phyloP scores from a whole-genome alignment of 495 filamentous ascomycete species.

The Saxophila tyrrhenica region DNA sequence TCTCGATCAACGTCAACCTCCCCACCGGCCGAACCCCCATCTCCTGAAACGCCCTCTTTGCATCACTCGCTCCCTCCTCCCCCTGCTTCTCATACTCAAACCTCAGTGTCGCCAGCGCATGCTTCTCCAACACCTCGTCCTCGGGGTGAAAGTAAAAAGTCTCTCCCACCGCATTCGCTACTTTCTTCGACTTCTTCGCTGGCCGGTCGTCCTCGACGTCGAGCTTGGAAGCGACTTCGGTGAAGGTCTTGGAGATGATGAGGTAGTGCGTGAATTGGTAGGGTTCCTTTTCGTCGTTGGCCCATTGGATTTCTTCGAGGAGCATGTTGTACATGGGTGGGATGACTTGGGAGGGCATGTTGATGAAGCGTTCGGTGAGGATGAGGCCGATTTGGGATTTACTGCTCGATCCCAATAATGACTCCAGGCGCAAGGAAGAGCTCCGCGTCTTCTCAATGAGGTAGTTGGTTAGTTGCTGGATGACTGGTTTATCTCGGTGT shows the following conservation, averaged over 20 bases:
- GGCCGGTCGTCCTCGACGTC: conserved; percentile 53
- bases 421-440: conserved; percentile 42
- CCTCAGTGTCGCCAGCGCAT: conserved; percentile 52
- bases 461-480: conserved; percentile 61
- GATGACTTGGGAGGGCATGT: conserved; percentile 82
- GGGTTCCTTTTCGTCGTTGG: conserved; percentile 80
- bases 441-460: conserved; percentile 33
- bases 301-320: conserved; percentile 80
- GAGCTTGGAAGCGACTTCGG: conserved; percentile 70
- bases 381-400: conserved; percentile 64
- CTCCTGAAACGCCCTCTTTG: conserved; percentile 89
- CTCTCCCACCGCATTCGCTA: conserved; percentile 9
- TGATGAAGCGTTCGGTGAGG: conserved; percentile 83
- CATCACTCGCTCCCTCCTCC: conserved; percentile 69
- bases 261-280: conserved; percentile 91
- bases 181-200: conserved; percentile 65
- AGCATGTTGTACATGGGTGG: conserved; percentile 97
- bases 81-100: conserved; percentile 68
- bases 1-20: conserved; percentile 34
- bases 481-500: conserved; percentile 59
- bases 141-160: conserved; percentile 92
- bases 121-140: conserved; percentile 75
- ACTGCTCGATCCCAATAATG: conserved; percentile 49
- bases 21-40: conserved; percentile 76
- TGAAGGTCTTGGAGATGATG: conserved; percentile 79